A percentile compares a stretch with the other conserved stretches of the same genome.
Evolutionary conservation across 2,329 filamentous ascomycete species (phyloP).

Genomic region (Colletotrichum nymphaeae): DNA sequence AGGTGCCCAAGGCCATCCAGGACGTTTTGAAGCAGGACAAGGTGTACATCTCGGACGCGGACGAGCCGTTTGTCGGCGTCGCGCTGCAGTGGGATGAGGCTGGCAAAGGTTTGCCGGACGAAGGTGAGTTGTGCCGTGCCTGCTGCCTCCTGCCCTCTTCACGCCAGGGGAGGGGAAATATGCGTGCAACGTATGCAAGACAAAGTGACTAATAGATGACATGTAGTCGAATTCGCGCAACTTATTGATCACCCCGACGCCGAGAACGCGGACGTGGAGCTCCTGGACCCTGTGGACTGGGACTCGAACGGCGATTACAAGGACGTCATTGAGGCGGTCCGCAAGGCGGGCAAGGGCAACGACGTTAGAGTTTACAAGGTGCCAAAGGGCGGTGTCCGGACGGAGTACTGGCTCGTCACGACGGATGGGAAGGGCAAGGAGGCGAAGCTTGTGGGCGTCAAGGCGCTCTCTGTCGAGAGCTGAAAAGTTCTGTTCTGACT

Average conservation of each 20-base stretch:
- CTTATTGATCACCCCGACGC: slow-evolving; percentile 71
- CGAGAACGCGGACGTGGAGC: slow-evolving; percentile 68
- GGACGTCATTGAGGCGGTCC: slow-evolving; percentile 75
- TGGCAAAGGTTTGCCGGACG: slow-evolving; percentile 66
- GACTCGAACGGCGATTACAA: slow-evolving; percentile 78
- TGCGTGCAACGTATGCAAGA: background rate
- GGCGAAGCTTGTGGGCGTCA: slow-evolving; percentile 78
- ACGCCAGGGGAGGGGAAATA: background rate
- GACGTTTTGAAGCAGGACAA: slow-evolving; percentile 63
- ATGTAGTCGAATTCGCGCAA: slow-evolving; percentile 68
- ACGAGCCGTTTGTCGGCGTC: slow-evolving; percentile 87
- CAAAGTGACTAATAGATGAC: background rate
- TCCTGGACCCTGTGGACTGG: slow-evolving; percentile 77
- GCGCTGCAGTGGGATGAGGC: slow-evolving; percentile 70
- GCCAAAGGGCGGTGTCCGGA: slow-evolving; percentile 68
- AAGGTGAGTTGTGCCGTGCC: slow-evolving; percentile 60
- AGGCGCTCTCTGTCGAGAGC: slow-evolving; percentile 82
- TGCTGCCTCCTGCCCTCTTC: background rate
- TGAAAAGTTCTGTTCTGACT: slow-evolving; percentile 43
- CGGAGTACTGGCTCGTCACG: slow-evolving; percentile 84
- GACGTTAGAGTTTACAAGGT: slow-evolving; percentile 83
- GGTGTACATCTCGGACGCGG: slow-evolving; percentile 83
- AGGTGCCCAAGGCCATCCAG: slow-evolving; percentile 70
- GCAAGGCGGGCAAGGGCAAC: slow-evolving; percentile 69
- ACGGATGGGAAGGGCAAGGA: slow-evolving; percentile 66